phyloP scores from a whole-genome alignment of 2,329 filamentous ascomycete species.

The Hansfordia pulvinata region DNA sequence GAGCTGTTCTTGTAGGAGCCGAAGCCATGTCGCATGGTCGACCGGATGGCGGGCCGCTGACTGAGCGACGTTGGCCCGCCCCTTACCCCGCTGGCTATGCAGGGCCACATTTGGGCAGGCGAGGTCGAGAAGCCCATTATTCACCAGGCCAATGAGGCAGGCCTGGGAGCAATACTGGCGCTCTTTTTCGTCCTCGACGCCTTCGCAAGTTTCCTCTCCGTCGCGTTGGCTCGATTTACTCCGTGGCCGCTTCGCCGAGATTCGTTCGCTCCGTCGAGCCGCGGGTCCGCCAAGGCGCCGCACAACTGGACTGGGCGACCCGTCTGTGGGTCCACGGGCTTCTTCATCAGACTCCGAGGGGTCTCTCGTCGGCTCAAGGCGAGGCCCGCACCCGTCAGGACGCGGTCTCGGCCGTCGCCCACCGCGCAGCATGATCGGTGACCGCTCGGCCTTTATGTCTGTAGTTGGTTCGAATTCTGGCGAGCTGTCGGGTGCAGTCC shows the following conservation, averaged over 20 bases:
- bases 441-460: slow-evolving; percentile 9
- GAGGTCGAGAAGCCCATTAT: slow-evolving; percentile 15
- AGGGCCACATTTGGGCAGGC: slow-evolving; percentile 22
- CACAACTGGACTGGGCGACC: slow-evolving; percentile 4
- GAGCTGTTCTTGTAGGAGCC: slow-evolving; percentile 18
- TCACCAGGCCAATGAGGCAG: slow-evolving; percentile 22
- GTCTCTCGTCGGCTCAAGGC: slow-evolving; percentile 1
- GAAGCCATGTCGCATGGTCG: slow-evolving; percentile 12
- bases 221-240: no score
- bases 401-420: slow-evolving; percentile 1
- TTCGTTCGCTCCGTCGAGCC: slow-evolving; percentile 8
- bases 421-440: slow-evolving; percentile 4
- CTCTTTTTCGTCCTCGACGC: no score
- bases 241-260: slow-evolving; percentile 4
- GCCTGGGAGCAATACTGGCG: slow-evolving; percentile 22
- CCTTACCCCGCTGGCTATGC: slow-evolving; percentile 11
- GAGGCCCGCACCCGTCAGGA: background rate
- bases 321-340: slow-evolving; percentile 3
- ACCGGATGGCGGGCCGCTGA: slow-evolving; percentile 14
- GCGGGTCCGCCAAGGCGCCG: slow-evolving; percentile 2
- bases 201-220: no score
- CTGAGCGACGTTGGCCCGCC: no score
- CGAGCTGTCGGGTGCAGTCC: slow-evolving; percentile 4
- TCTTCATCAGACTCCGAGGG: slow-evolving; percentile 5
- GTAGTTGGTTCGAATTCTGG: slow-evolving; percentile 6